Base-by-base conservation (phyloP, 2,329 filamentous ascomycete genomes). In the Huntiella bhutanensis region DNA sequence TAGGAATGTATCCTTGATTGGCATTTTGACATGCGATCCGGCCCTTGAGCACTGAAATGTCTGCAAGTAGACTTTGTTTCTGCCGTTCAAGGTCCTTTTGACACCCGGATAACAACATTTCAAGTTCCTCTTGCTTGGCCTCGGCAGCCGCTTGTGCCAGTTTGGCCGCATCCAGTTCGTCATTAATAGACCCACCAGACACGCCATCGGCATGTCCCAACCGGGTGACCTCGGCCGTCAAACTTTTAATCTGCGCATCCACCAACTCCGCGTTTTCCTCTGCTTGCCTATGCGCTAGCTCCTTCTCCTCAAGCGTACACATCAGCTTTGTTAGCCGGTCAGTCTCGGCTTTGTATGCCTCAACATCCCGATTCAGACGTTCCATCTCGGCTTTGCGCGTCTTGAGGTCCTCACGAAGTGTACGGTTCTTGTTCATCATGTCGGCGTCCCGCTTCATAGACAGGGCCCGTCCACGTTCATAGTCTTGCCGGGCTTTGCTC, bases 401-500 rank as follows among this genome's bases (percentile, higher is more conserved):
- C 60, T 77, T 82, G 51, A 78, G 75, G 49, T 84, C 80, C 49
- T 85, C 80, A 43, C 77, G 71, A 36, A 84, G 66, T 3, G 64
- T 63, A 51, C 74, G 71, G 38, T 86, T 63, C 59, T 82, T 84
- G 45, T 67, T 67, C 42, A 71, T 74, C 32, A 86, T 65, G 53
- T 84, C 78, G 2, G 69, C 72, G 55, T 88, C 83, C 72, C 81
- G 82, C 57, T 83, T 87, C 62, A 83, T 83, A 1, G 79, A 72
- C 53, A 86, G 71, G 35, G 71, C 75, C 33, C 82, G 75, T 39
- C 79, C 78, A 53, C 76, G 80, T 50, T 83, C 75, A 0, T 75
- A 77, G 54, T 87, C 82, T 52, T 75, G 80, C 54, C 77, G 79
- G 43, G 80, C 70, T 55, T 82, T 77, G 50, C 73, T 66, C 58